These are phyloP conservation scores for Mortierella alpina DNA, from an alignment of 192 early-diverging fungal species.

Conservation along the genomic window DNA sequence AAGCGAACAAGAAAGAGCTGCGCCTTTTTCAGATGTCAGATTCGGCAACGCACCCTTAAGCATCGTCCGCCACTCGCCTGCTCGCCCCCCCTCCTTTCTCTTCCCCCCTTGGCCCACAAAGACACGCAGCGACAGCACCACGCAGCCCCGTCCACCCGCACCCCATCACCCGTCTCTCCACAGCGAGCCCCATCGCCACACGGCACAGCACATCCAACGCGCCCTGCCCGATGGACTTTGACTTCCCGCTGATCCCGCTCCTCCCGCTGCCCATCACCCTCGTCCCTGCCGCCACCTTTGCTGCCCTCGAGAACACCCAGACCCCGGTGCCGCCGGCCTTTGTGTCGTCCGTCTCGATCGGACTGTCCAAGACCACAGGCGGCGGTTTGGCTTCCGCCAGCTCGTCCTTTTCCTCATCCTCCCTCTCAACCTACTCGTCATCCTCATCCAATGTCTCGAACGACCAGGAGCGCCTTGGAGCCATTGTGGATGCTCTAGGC, in stretches of 20 bases:
- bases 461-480: slow-evolving; percentile 42
- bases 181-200: too few relatives aligned
- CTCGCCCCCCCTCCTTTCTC: too few relatives aligned
- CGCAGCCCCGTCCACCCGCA: too few relatives aligned
- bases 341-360: slow-evolving; percentile 32
- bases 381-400: background rate
- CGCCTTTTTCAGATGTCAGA: too few relatives aligned
- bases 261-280: slow-evolving; percentile 44
- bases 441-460: slow-evolving; percentile 2
- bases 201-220: too few relatives aligned
- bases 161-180: too few relatives aligned
- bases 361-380: slow-evolving; percentile 6
- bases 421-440: background rate
- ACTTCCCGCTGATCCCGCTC: slow-evolving; percentile 47
- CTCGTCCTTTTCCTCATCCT: slow-evolving; percentile 16
- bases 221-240: slow-evolving; percentile 35
- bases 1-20: too few relatives aligned
- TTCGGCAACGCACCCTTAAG: too few relatives aligned
- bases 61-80: too few relatives aligned
- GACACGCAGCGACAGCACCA: too few relatives aligned
- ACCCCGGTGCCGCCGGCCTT: slow-evolving; percentile 27
- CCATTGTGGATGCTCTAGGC: slow-evolving; percentile 53
- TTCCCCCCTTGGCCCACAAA: too few relatives aligned
- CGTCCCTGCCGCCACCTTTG: slow-evolving; percentile 45
- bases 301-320: slow-evolving; percentile 34